A percentile compares a stretch with the other conserved stretches of the same genome.
Conservation (phyloP, 202 grass and related monocot genomes). For the Dendrocalamus latiflorus region DNA sequence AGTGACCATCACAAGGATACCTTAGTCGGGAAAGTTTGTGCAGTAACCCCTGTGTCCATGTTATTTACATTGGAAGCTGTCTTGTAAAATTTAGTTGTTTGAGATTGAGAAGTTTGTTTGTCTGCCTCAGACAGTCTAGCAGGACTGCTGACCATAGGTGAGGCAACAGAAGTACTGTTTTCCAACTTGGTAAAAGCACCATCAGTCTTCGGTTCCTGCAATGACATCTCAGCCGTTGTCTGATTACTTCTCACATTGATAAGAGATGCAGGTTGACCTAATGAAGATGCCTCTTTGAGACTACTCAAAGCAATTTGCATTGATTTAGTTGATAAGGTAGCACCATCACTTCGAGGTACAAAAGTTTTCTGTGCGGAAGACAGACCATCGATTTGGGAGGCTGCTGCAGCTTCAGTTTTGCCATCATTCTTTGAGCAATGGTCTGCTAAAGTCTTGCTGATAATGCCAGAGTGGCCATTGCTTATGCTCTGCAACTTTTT, state of each 20-base stretch:
- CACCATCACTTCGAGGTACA: not conserved
- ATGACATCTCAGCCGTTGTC: not conserved
- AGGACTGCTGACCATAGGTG: not conserved
- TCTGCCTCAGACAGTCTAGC: not conserved
- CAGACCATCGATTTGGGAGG: not conserved
- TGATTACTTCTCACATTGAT: slow-evolving; percentile 6
- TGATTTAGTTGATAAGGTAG: slow-evolving; percentile 18
- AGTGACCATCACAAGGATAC: slow-evolving; percentile 14
- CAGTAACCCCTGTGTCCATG: not conserved
- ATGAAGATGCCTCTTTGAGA: not conserved
- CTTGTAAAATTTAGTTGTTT: slow-evolving; percentile 16
- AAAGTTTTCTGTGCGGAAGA: slow-evolving; percentile 7
- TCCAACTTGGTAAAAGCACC: not conserved
- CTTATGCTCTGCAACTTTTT: no score
- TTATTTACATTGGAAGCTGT: not conserved
- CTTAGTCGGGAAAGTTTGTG: slow-evolving; percentile 25
- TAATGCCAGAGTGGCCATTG: no score
- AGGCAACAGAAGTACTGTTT: not conserved
- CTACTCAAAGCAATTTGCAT: not conserved
- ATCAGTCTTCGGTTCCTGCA: slow-evolving; percentile 10
- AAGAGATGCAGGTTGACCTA: not conserved
- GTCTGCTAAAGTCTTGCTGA: no score
- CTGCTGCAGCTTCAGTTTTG: slow-evolving; percentile 23
- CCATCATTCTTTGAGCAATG: slow-evolving; percentile 18
- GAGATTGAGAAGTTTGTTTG: slow-evolving; percentile 14